phyloP scores from a whole-genome alignment of 2,329 filamentous ascomycete species.

The Botrytis byssoidea region DNA sequence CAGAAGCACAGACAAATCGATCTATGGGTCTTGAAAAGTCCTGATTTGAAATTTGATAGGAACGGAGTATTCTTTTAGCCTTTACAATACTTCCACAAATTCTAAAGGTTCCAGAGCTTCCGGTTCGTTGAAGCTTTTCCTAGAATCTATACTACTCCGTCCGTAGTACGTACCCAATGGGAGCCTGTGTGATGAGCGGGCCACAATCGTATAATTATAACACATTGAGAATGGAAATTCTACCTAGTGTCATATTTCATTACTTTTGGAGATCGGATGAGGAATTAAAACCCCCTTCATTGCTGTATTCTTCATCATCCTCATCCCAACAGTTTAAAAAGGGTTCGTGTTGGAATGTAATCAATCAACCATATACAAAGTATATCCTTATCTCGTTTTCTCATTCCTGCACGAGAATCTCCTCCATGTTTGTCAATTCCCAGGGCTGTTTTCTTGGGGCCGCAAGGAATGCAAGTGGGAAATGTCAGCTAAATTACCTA shows the following conservation, averaged over 20 bases:
- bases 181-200: neutral
- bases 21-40: slow-evolving; percentile 1
- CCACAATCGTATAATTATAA: neutral
- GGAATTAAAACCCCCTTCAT: neutral
- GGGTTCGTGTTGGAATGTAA: neutral
- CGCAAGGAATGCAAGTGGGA: slow-evolving; percentile 14
- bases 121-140: slow-evolving; percentile 1
- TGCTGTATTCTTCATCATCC: neutral
- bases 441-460: slow-evolving; percentile 2
- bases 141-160: neutral
- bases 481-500: slow-evolving; percentile 2
- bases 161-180: neutral
- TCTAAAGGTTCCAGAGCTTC: slow-evolving; percentile 1
- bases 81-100: neutral
- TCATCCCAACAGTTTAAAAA: neutral
- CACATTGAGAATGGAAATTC: neutral
- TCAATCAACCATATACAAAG: neutral
- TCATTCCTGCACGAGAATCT: neutral
- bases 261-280: neutral
- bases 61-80: slow-evolving; percentile 13
- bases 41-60: slow-evolving; percentile 9
- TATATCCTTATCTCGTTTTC: neutral
- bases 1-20: slow-evolving; percentile 12
- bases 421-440: slow-evolving; percentile 2
- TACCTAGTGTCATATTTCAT: neutral